These are phyloP conservation scores for Stygiomarasmius scandens DNA, from an alignment of 1,284 basidiomycete genomes.

Conservation along the genomic window DNA sequence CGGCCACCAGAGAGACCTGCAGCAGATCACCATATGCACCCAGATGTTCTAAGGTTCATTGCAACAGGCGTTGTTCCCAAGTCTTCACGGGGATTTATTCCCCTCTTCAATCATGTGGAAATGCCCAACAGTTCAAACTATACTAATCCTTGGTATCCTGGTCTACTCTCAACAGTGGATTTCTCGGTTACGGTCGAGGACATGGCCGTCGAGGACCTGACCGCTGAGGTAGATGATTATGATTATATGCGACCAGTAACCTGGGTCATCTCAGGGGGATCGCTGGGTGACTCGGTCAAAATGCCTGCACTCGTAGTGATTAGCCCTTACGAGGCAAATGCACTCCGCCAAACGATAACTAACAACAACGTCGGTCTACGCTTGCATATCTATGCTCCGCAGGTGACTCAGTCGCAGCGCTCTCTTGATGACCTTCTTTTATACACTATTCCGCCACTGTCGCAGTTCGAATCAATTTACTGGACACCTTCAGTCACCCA, in stretches of 20 bases:
- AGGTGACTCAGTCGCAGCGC: slow-evolving; percentile 36
- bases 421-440: slow-evolving; percentile 43
- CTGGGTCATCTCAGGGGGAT: slow-evolving; percentile 40
- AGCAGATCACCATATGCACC: slow-evolving; percentile 26
- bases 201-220: slow-evolving; percentile 22
- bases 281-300: background rate
- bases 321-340: slow-evolving; percentile 49
- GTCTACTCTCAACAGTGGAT: slow-evolving; percentile 33
- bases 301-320: slow-evolving; percentile 37
- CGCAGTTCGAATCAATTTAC: slow-evolving; percentile 11
- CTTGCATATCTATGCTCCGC: slow-evolving; percentile 48
- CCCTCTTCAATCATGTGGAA: slow-evolving; percentile 18
- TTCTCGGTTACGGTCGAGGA: too few species aligned
- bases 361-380: slow-evolving; percentile 30
- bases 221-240: slow-evolving; percentile 27
- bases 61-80: slow-evolving; percentile 24
- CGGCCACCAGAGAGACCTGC: slow-evolving; percentile 30
- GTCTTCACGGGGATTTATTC: slow-evolving; percentile 15
- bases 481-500: slow-evolving; percentile 23
- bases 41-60: slow-evolving; percentile 31
- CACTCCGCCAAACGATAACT: slow-evolving; percentile 41
- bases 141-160: slow-evolving; percentile 21
- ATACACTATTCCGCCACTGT: slow-evolving; percentile 33
- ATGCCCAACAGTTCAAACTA: background rate
- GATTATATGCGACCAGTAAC: slow-evolving; percentile 46